phyloP scores from a whole-genome alignment of 1,139 yeast species.

The Geotrichum armillariae region DNA sequence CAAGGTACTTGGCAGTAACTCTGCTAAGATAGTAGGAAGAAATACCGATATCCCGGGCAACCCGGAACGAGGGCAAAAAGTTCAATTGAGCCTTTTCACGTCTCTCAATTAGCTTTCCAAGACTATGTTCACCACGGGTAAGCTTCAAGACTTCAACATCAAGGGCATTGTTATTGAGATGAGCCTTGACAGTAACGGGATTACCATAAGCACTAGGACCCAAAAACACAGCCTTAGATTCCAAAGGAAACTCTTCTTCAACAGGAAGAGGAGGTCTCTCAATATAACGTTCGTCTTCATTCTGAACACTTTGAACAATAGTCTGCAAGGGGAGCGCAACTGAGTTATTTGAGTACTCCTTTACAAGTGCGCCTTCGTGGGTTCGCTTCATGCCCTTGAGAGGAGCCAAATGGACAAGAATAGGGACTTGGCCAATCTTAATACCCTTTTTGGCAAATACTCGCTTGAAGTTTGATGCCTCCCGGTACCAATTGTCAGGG shows the following conservation, averaged over 20 bases:
- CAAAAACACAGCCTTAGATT: slow-evolving; percentile 72
- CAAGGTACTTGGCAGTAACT: slow-evolving; percentile 70
- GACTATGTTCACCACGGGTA: slow-evolving; percentile 32
- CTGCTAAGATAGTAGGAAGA: slow-evolving; percentile 70
- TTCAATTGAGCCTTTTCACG: slow-evolving; percentile 56
- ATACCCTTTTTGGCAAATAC: slow-evolving; percentile 59
- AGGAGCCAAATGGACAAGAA: slow-evolving; percentile 65
- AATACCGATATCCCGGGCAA: slow-evolving; percentile 57
- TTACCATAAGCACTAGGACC: slow-evolving; percentile 91
- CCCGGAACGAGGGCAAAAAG: slow-evolving; percentile 69
- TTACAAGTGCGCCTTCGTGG: slow-evolving; percentile 72
- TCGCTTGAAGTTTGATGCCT: slow-evolving; percentile 36
- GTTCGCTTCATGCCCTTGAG: slow-evolving; percentile 79
- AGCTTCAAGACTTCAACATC: slow-evolving; percentile 36
- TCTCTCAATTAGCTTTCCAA: slow-evolving; percentile 41
- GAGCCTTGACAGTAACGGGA: slow-evolving; percentile 70
- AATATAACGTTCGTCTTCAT: slow-evolving; percentile 70
- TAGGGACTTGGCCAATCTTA: slow-evolving; percentile 52
- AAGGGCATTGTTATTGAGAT: slow-evolving; percentile 43
- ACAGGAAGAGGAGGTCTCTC: slow-evolving; percentile 78
- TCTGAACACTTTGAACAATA: slow-evolving; percentile 70
- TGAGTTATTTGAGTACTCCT: slow-evolving; percentile 41
- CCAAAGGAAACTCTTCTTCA: slow-evolving; percentile 77
- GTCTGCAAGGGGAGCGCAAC: slow-evolving; percentile 67
- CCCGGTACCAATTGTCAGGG: slow-evolving; percentile 33